These are phyloP conservation scores for Achaetomium macrosporum DNA, from an alignment of 2,329 filamentous ascomycete species.

Conservation along the genomic window DNA sequence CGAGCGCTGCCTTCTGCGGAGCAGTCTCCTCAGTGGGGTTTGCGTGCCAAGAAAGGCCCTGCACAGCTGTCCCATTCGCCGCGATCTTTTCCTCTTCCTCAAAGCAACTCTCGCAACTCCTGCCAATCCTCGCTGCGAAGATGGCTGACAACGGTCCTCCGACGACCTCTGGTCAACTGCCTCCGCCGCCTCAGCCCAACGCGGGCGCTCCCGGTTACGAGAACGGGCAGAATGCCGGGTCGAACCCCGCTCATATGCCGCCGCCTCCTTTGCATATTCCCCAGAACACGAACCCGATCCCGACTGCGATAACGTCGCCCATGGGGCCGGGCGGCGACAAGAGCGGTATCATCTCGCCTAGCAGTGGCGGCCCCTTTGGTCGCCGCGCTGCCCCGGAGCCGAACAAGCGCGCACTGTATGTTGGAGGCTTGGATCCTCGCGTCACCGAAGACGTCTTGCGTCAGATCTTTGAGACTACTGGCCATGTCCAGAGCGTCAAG, in stretches of 20 bases:
- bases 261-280: constrained; percentile 90
- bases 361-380: constrained; percentile 71
- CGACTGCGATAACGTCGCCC: constrained; percentile 84
- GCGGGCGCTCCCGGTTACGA: constrained; percentile 73
- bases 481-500: constrained; percentile 97
- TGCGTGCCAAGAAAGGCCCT: constrained; percentile 16
- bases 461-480: constrained; percentile 98
- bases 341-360: constrained; percentile 72
- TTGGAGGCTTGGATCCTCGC: constrained; percentile 88
- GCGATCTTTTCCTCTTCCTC: constrained; percentile 13
- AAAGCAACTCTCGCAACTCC: constrained; percentile 8
- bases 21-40: constrained; percentile 19
- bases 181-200: constrained; percentile 62
- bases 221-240: constrained; percentile 65
- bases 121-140: constrained; percentile 29
- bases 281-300: constrained; percentile 92
- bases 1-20: not conserved
- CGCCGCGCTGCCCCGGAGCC: constrained; percentile 93
- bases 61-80: constrained; percentile 20
- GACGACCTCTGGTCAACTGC: constrained; percentile 58
- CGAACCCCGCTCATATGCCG: constrained; percentile 71
- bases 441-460: constrained; percentile 94
- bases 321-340: constrained; percentile 60
- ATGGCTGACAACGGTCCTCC: constrained; percentile 76
- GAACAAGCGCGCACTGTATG: constrained; percentile 95